These are phyloP conservation scores for Boletus reticulatus DNA, from an alignment of 768 basidiomycete species.

Conservation along the genomic window DNA sequence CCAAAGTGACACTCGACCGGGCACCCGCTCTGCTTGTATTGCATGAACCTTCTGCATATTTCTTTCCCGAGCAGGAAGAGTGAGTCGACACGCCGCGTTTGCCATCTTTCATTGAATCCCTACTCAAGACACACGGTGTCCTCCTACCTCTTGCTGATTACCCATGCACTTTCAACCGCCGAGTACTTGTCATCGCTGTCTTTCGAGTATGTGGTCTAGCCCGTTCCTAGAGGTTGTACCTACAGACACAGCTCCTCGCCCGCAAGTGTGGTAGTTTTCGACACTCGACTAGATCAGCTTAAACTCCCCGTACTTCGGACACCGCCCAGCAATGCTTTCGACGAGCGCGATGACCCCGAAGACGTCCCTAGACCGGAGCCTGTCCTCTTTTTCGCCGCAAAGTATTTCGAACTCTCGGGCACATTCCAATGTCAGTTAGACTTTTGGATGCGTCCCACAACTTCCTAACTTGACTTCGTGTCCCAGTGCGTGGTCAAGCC, in stretches of 20 bases:
- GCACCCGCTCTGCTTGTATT: conserved; percentile 56
- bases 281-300: conserved; percentile 52
- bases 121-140: conserved; percentile 37
- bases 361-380: conserved; percentile 32
- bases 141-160: conserved; percentile 51
- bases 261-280: conserved; percentile 53
- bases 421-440: conserved; percentile 43
- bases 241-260: conserved; percentile 15
- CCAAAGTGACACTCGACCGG: conserved; percentile 35
- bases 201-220: conserved; percentile 18
- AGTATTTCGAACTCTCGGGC: conserved; percentile 55
- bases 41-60: conserved; percentile 59
- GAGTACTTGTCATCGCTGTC: conserved; percentile 33
- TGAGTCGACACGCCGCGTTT: conserved; percentile 11
- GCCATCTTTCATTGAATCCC: neutral
- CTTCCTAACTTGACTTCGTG: neutral
- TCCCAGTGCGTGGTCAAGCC: conserved; percentile 11
- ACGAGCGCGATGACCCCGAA: conserved; percentile 18
- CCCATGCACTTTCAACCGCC: conserved; percentile 43
- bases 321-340: conserved; percentile 12
- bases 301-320: conserved; percentile 46
- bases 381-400: conserved; percentile 42
- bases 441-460: neutral
- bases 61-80: conserved; percentile 31
- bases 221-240: neutral